Evolutionary conservation across 768 basidiomycete genomes (phyloP).

Genomic region (Epithele typhae): DNA sequence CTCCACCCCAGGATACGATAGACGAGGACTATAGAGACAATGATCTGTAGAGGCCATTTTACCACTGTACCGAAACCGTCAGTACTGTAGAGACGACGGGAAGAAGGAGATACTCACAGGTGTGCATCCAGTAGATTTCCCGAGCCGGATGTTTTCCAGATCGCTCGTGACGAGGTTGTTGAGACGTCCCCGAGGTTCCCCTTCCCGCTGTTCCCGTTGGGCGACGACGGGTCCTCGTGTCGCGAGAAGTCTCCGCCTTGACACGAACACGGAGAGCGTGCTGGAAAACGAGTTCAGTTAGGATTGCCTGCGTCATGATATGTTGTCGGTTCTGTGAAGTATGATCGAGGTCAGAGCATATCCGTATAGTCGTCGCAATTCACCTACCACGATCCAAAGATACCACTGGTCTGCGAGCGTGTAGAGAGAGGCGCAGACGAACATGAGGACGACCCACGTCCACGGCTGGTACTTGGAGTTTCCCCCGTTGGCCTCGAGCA

Average conservation of each 20-base stretch:
- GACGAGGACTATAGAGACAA: slow-evolving; percentile 36
- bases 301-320: slow-evolving; percentile 39
- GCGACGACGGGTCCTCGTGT: no score
- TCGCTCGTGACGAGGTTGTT: slow-evolving; percentile 74
- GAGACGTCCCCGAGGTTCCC: slow-evolving; percentile 51
- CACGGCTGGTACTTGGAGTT: slow-evolving; percentile 53
- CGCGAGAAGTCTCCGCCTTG: slow-evolving; percentile 33
- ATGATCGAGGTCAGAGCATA: background rate
- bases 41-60: slow-evolving; percentile 34
- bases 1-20: slow-evolving; percentile 47
- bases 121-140: slow-evolving; percentile 16
- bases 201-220: background rate
- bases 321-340: slow-evolving; percentile 29
- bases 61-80: slow-evolving; percentile 15
- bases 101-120: no score
- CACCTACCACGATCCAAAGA: slow-evolving; percentile 32
- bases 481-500: slow-evolving; percentile 48
- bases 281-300: slow-evolving; percentile 48
- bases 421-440: slow-evolving; percentile 41
- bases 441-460: slow-evolving; percentile 59
- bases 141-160: slow-evolving; percentile 27
- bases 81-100: no score
- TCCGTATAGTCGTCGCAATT: background rate
- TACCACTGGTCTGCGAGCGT: slow-evolving; percentile 52
- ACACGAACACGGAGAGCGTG: slow-evolving; percentile 48